Base-by-base conservation (phyloP, 1,284 basidiomycete species). In the Pseudomicrostroma phylloplanum region DNA sequence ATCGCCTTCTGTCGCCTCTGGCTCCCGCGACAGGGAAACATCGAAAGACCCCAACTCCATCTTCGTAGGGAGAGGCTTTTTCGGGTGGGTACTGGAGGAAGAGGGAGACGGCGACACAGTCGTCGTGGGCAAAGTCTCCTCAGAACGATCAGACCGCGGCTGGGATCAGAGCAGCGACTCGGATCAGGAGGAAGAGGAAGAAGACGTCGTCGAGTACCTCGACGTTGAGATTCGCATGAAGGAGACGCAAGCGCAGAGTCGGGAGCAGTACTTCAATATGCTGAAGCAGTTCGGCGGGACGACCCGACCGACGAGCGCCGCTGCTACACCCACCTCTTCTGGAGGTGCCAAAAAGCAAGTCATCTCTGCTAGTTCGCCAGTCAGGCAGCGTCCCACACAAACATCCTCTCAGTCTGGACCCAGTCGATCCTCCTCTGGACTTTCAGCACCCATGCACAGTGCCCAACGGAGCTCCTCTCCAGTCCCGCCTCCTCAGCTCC, bases 41-140 rank as follows among this genome's bases (percentile, higher is more conserved):
- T 36, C 30, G 30, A 36, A 36, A 9, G 17, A 48, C 6, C 15
- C 43, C 40, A 21, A 56, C 15, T 57, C 64, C 15, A 68, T 77
- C 56, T 61, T 77, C 15, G 74, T 74, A 36, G 76, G 76, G 49
- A 77, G 77, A 55, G 74, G 74, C 53, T 76, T 72, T 59, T 72
- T 77, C 62, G 67, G 70, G 51, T 70, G 72, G 65, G 71, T 65
- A 0, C 58, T 78, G 6, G 70, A 73, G 15, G 75, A 78, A 62
- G 58, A 72, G 3, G 76, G 75, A 17, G 71, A 77, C 8, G 76
- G 76, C n/a, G 65, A 72, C 6, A 69, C 73, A 19, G 60, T 65
- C 25, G 72, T 78, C 56, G 71, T 68, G 1, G 76, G 76, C n/a
- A 69, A 68, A 23, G 69, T 78, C 42, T 65, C 72, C 36, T 65